Evolutionary conservation across 208 protist species (phyloP).

Genomic region (Trichomonas tenax): DNA sequence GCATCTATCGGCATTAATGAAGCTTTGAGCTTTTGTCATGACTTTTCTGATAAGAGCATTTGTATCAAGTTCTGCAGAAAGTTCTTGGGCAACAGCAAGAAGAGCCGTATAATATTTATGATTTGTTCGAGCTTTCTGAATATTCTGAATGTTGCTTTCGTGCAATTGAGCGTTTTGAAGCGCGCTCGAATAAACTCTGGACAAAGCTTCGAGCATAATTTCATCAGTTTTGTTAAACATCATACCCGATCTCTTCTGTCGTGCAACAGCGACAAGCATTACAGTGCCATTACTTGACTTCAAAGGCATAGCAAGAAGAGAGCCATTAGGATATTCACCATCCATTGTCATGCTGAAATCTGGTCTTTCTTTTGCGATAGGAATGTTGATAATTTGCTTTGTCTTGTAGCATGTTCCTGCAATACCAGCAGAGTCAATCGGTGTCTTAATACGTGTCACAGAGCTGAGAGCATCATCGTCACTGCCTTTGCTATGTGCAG

Average conservation of each 20-base stretch:
- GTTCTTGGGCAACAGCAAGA: background rate
- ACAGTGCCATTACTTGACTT: background rate
- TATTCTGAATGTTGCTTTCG: background rate
- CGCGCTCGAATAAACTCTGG: background rate
- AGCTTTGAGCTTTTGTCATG: slow-evolving; percentile 18
- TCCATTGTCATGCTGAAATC: background rate
- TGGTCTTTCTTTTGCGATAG: background rate
- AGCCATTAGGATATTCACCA: slow-evolving; percentile 1
- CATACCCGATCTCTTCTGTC: background rate
- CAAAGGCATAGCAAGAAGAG: background rate
- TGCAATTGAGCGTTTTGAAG: background rate
- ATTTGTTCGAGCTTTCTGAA: background rate
- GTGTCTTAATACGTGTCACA: background rate
- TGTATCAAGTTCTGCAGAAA: background rate
- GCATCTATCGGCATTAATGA: background rate
- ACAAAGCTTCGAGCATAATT: background rate
- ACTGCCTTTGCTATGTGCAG: background rate
- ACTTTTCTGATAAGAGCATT: background rate
- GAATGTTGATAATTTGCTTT: background rate
- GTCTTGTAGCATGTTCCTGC: background rate
- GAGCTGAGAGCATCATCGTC: background rate
- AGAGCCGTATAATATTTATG: background rate
- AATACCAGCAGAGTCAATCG: background rate
- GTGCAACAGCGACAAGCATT: background rate
- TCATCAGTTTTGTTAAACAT: background rate